Evolutionary conservation across 495 filamentous ascomycete species (phyloP).

Genomic region (Diplogelasinospora grovesii): DNA sequence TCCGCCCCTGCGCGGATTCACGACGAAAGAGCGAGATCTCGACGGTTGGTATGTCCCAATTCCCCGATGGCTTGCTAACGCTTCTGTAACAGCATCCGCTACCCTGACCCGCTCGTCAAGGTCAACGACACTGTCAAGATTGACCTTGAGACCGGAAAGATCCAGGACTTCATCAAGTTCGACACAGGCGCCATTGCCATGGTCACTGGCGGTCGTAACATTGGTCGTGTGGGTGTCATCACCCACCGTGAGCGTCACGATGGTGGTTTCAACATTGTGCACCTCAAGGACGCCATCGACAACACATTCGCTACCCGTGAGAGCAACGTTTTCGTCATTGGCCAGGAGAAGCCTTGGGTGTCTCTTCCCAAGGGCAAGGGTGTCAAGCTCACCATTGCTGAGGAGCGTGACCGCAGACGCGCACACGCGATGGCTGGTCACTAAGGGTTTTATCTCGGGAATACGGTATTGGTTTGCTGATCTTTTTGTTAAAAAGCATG

Average conservation of each 20-base stretch:
- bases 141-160: slow-evolving; percentile 92
- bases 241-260: slow-evolving; percentile 99
- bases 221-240: slow-evolving; percentile 99
- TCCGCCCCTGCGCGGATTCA: slow-evolving; percentile 9
- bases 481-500: slow-evolving; percentile 23
- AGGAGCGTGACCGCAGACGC: slow-evolving; percentile 94
- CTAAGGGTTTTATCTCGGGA: slow-evolving; percentile 26
- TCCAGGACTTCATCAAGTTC: slow-evolving; percentile 91
- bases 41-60: slow-evolving; percentile 43
- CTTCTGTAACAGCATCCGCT: slow-evolving; percentile 70
- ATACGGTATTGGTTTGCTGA: slow-evolving; percentile 21
- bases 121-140: slow-evolving; percentile 99
- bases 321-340: slow-evolving; percentile 97
- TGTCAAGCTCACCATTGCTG: slow-evolving; percentile 97
- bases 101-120: slow-evolving; percentile 95
- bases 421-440: slow-evolving; percentile 64
- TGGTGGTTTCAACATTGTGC: slow-evolving; percentile 98
- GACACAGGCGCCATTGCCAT: slow-evolving; percentile 96
- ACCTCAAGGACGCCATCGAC: slow-evolving; percentile 99
- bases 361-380: slow-evolving; percentile 99
- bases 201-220: slow-evolving; percentile 98
- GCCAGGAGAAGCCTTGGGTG: slow-evolving; percentile 96
- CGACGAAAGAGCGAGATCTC: slow-evolving; percentile 18
- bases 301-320: slow-evolving; percentile 98
- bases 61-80: slow-evolving; percentile 34